Base-by-base conservation (phyloP, 2,329 filamentous ascomycete genomes). In the Botrytis cinerea region DNA sequence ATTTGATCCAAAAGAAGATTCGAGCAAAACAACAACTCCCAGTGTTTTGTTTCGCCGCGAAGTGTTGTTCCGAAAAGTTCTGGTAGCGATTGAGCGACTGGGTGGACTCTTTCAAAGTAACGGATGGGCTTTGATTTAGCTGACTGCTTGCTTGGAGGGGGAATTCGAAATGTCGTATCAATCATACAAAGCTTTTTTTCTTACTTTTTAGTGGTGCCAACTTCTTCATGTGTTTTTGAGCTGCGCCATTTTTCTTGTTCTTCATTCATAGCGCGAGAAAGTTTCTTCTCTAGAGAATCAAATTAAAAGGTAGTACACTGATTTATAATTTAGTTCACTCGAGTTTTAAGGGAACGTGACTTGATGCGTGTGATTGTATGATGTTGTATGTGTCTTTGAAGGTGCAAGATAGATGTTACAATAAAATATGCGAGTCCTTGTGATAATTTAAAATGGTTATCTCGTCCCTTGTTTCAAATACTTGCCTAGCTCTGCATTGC, bases 61-160 rank as follows among this genome's bases (percentile, higher is more conserved):
- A 75, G 74, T 78, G 77, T 79, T 78, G 80, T 80, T 80, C 78
- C 76, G 77, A 81, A 80, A 80, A 80, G 79, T 80, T 80, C 78
- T 80, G 78, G 78, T 80, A 78, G 79, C 75, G 77, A 75, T 80
- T 72, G 79, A 79, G 76, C 78, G 77, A 75, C 76, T 79, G 75
- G 78, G 79, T 78, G 77, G 75, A 77, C 75, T 78, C 76, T 77
- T 78, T 72, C 74, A 72, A 71, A 75, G 77, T 74, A 77, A 76
- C 70, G 77, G 74, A 75, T 76, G 75, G 77, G 77, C 75, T 76
- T 75, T 70, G 51, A 70, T 73, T 77, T 76, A 78, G 77, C 76
- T 78, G 74, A 76, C 75, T 79, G 76, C 78, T 79, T 78, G 76
- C 78, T 79, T 76, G 77, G 78, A 78, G 76, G 76, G 74, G 76